Percentiles rank a stretch among this genome's conserved stretches.
phyloP scores from a whole-genome alignment of 192 early-diverging fungal species.

The Spizellomyces punctatus region DNA sequence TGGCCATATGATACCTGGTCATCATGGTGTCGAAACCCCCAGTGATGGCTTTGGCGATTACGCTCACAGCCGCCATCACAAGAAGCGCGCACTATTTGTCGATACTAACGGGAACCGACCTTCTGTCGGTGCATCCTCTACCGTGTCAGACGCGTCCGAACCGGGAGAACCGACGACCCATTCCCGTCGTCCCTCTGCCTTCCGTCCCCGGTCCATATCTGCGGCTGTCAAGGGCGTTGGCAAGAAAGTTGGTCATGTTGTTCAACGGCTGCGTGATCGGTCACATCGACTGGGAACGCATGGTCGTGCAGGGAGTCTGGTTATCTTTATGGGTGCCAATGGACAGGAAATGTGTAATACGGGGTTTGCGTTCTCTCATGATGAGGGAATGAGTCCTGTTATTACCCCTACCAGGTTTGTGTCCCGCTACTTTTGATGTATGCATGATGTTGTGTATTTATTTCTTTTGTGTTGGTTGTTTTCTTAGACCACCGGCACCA shows the following conservation, averaged over 20 bases:
- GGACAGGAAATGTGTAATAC: slow-evolving; percentile 37
- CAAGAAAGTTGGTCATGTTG: slow-evolving; percentile 7
- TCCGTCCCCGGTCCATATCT: slow-evolving; percentile 10
- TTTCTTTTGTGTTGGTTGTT: too few species aligned
- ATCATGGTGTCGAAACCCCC: neutral
- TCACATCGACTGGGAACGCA: slow-evolving; percentile 2
- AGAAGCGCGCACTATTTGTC: neutral
- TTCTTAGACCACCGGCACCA: slow-evolving; percentile 20
- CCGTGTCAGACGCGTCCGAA: neutral
- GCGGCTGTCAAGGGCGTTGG: slow-evolving; percentile 17
- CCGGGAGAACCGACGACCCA: neutral
- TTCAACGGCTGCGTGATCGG: slow-evolving; percentile 7
- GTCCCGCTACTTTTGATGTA: too few species aligned
- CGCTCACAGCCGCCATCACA: neutral
- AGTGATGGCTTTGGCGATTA: slow-evolving; percentile 2
- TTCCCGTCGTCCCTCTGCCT: neutral
- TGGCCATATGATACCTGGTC: neutral
- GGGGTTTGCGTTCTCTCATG: slow-evolving; percentile 58
- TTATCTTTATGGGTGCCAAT: slow-evolving; percentile 52
- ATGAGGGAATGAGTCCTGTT: slow-evolving; percentile 51
- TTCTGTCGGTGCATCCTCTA: neutral
- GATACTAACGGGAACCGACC: neutral
- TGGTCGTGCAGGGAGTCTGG: slow-evolving; percentile 36
- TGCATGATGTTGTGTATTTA: too few species aligned
- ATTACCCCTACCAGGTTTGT: slow-evolving; percentile 46